Conservation (phyloP, 371 early-diverging fungal genomes). For the Zopfochytrium polystomum region DNA sequence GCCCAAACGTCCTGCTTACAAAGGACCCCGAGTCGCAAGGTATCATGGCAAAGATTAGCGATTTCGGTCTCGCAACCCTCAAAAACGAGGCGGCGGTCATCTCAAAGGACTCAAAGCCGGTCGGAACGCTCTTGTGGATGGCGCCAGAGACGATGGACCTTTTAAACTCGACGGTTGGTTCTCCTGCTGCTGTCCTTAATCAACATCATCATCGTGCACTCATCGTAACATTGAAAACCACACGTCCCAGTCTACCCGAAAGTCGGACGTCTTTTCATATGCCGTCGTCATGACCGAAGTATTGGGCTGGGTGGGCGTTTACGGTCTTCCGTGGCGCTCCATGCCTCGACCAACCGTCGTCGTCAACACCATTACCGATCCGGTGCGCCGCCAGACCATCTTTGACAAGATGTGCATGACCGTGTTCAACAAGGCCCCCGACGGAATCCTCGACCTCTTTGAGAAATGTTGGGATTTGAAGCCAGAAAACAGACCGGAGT, state of each 20-base stretch:
- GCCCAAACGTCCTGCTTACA: conserved; percentile 15
- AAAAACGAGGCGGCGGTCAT: conserved; percentile 21
- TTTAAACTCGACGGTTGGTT: conserved; percentile 18
- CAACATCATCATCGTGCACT: too few relatives aligned
- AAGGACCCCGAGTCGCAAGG: conserved; percentile 7
- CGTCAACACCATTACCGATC: too few relatives aligned
- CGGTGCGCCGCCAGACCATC: too few relatives aligned
- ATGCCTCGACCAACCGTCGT: too few relatives aligned
- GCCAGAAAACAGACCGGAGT: too few relatives aligned
- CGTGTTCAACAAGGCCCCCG: too few relatives aligned
- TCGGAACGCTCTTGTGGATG: conserved; percentile 28
- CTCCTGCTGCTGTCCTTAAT: too few relatives aligned
- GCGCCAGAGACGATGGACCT: conserved; percentile 20
- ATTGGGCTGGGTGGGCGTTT: conserved; percentile 24
- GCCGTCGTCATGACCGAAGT: conserved; percentile 26
- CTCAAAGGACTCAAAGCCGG: conserved; percentile 15
- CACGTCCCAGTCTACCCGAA: background rate
- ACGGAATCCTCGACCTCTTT: too few relatives aligned
- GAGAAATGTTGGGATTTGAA: too few relatives aligned
- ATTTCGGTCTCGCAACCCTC: conserved; percentile 24
- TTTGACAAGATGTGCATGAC: too few relatives aligned
- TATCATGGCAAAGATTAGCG: conserved; percentile 22
- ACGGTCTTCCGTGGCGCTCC: too few relatives aligned
- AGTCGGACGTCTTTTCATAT: conserved; percentile 22
- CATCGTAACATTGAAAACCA: too few relatives aligned